Base-by-base conservation (phyloP, 768 basidiomycete species). In the Roridomyces roridus region DNA sequence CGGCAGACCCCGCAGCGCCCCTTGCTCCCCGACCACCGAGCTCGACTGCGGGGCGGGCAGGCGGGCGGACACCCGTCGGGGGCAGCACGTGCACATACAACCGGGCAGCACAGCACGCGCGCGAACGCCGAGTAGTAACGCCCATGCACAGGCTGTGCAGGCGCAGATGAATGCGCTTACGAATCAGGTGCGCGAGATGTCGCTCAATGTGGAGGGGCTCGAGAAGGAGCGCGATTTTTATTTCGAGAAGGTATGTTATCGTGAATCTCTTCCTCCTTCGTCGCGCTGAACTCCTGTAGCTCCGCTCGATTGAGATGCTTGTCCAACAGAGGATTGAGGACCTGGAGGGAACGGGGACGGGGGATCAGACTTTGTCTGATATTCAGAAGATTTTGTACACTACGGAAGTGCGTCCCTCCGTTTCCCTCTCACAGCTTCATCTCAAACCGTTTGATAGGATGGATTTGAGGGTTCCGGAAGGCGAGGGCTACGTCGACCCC, bases 201-300 rank as follows among this genome's bases (percentile, higher is more conserved):
- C 85, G 31, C 71, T 78, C 0, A 90, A 93, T 67, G 77, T 97
- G 62, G 94, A 96, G 69, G 92, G 92, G 1, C 77, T 98, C 35
- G 95, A 98, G 80, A 98, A 95, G 79, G 97, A 99, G 75, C 79
- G 96, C 42, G 96, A 98, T 72, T 98, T 99, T 73, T 99, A 99
- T 75, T 99, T 98, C 73, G 88, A 91, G 67, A 99, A 98, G 85
- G 96, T 96, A 64, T 43, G 55, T 46, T 15, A 34, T 34, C 11
- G 3, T 15, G 31, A 10, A 10, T 34, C 11, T 15, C 7, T 11
- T 34, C 15, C 7, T 34, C 3, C 4, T 3, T 34, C 3, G 31
- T 11, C 11, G 11, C 7, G 31, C 31, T 34, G 31, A 34, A 3
- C 11, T 34, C 11, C 7, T 15, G 31, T 34, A 34, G 31, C 31